Base-by-base conservation (phyloP, 306 rosid species). In the Abrus precatorius region DNA sequence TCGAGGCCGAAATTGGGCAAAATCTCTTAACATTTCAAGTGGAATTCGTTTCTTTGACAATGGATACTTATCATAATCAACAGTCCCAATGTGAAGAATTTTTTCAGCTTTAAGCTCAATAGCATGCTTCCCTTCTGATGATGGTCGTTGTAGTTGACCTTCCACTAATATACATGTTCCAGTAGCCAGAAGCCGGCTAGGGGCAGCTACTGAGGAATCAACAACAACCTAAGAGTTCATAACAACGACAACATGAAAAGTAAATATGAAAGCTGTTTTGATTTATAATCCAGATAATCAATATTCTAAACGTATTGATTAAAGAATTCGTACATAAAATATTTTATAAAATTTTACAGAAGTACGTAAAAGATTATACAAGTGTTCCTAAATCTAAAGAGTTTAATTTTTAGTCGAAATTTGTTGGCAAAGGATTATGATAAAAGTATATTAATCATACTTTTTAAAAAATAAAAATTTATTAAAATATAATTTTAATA, bases 91-190 rank as follows among this genome's bases (percentile, higher is more conserved):
- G 81, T 96, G 95, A 83, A 88, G 91, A 47, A 96, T 60, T 67
- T 62, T 86, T 64, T 93, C 97, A 34, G 87, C 99, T 82, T 49
- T 85, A 72, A 96, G 94, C 88, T 86, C 89, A 65, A 93, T 86
- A 53, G 29, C 85, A 59, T 79, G 89, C 71, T 88, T 96, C 13
- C 95, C 91, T 20, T 74, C 73, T n/a, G 67, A 28, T 5, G 82
- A 11, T 63, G 86, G 33, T 63, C 75, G 36, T 86, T 66, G 87
- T 73, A 96, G 72, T 61, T 66, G 86, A 83, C 99, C 99, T 83
- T 96, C 92, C 76, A 85, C 98, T 76, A 91, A 74, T n/a, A 96
- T 82, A 79, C 95, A 86, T 40, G 99, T 93, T 69, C 99, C 99
- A 32, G 85, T 87, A 54, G 85, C 87, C 74, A 89, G 59, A 9